phyloP scores from a whole-genome alignment of 208 protist species.

The Acanthamoeba rhysodes region DNA sequence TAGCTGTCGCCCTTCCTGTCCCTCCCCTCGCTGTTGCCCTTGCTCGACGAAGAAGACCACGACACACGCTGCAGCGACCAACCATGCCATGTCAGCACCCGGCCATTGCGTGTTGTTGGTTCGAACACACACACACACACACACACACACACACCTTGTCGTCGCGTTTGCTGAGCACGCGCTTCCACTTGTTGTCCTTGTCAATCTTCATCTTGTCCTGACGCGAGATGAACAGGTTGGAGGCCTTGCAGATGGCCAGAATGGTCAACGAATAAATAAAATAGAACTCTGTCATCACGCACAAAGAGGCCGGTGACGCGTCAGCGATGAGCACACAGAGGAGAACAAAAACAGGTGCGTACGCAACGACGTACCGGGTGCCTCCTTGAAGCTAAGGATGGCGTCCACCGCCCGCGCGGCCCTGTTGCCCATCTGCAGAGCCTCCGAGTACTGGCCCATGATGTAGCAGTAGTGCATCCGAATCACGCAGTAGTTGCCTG shows the following conservation, averaged over 20 bases:
- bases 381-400: slow-evolving; percentile 44
- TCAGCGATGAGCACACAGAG: background rate
- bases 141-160: background rate
- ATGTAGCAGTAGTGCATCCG: slow-evolving; percentile 69
- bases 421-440: background rate
- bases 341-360: background rate
- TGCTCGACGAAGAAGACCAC: background rate
- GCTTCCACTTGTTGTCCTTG: slow-evolving; percentile 16
- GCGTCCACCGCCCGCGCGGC: background rate
- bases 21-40: background rate
- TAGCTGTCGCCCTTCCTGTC: slow-evolving; percentile 2
- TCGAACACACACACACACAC: background rate
- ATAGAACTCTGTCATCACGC: slow-evolving; percentile 37
- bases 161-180: background rate
- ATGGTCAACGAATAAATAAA: slow-evolving; percentile 57
- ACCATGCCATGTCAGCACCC: background rate
- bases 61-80: background rate
- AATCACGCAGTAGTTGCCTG: background rate
- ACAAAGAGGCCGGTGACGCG: background rate
- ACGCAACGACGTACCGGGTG: background rate
- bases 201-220: slow-evolving; percentile 36
- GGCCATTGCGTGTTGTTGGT: background rate
- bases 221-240: slow-evolving; percentile 18
- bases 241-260: slow-evolving; percentile 64
- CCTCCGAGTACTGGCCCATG: slow-evolving; percentile 53